Evolutionary conservation across 148 eudicot species (phyloP).

Genomic region (Beta vulgaris): DNA sequence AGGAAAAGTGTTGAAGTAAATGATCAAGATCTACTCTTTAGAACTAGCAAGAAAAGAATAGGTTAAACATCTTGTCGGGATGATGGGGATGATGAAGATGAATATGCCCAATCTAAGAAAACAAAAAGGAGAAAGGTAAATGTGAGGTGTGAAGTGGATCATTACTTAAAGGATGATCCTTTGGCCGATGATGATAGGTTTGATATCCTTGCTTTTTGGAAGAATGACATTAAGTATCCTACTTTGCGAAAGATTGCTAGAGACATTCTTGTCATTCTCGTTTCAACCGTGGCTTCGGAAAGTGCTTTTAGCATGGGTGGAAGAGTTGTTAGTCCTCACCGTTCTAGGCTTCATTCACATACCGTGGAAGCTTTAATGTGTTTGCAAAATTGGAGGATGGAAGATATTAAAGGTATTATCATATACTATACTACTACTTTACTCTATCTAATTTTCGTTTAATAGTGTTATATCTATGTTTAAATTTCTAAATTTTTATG

Average conservation of each 20-base stretch:
- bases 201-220: neutral
- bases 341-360: neutral
- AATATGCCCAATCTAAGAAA: neutral
- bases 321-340: neutral
- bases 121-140: neutral
- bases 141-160: neutral
- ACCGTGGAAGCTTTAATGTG: neutral
- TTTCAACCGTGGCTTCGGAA: neutral
- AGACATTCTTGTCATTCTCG: neutral
- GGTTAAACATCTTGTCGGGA: neutral
- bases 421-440: neutral
- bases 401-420: neutral
- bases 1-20: neutral
- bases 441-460: too few species aligned
- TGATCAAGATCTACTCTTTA: neutral
- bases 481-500: neutral
- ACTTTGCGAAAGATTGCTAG: neutral
- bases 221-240: neutral
- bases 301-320: neutral
- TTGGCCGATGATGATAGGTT: neutral
- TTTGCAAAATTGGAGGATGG: neutral
- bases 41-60: neutral
- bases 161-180: slow-evolving; percentile 4
- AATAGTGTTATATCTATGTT: neutral
- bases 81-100: neutral